Conservation (phyloP, 1,284 basidiomycete species). For the Puccinia triticina region DNA sequence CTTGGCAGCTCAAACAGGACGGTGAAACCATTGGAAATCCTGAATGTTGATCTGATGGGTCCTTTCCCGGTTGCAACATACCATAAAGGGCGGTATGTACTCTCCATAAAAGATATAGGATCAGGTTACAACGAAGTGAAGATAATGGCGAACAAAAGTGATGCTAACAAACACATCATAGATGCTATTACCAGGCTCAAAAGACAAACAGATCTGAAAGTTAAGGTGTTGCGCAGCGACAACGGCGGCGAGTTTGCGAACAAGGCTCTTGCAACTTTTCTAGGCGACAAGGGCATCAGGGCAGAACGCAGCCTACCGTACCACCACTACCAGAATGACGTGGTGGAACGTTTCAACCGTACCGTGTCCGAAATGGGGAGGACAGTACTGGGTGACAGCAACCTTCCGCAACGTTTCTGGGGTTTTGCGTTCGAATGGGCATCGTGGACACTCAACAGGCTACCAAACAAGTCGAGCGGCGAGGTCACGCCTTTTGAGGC, state of each 20-base stretch:
- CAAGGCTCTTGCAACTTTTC: neutral
- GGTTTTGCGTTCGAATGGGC: too few species aligned
- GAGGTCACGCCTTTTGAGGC: too few species aligned
- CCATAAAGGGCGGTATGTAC: neutral
- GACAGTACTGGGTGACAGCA: conserved; percentile 8
- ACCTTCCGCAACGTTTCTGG: too few species aligned
- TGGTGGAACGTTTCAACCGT: neutral
- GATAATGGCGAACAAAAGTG: conserved; percentile 4
- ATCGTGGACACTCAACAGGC: too few species aligned
- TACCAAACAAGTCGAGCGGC: too few species aligned
- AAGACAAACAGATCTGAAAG: neutral
- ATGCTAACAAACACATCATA: neutral
- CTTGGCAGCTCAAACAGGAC: neutral
- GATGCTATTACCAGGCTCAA: neutral
- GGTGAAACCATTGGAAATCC: neutral
- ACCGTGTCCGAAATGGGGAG: conserved; percentile 4
- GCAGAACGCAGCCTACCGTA: neutral
- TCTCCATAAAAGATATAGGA: neutral
- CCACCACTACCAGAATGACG: conserved; percentile 8
- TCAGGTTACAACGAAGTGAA: neutral
- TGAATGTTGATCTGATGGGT: conserved; percentile 2
- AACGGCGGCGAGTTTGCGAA: conserved; percentile 19
- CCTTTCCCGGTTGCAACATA: neutral
- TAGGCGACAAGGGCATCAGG: neutral
- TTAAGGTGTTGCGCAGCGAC: conserved; percentile 15